Base-by-base conservation (phyloP, 371 early-diverging fungal species). In the Circinella minor region DNA sequence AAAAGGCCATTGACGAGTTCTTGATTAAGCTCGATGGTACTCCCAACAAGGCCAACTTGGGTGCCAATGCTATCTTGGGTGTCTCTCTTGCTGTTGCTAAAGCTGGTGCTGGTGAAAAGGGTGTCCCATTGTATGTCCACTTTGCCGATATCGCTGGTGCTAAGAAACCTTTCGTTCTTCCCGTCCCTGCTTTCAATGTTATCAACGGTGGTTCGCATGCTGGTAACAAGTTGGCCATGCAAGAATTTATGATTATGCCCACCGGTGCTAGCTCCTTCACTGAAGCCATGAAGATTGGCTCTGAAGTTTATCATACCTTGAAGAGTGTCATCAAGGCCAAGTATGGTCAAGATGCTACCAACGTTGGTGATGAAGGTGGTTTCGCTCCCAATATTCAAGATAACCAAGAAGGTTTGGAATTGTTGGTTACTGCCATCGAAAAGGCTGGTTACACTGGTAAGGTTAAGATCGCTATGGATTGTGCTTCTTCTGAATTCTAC, bases 321-420 rank as follows among this genome's bases (percentile, higher is more conserved):
- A 99, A 98, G 90, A 68, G 81, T 20, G 96, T 96, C 72, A 98
- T 99, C 90, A 97, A 97, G 91, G 84, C 89, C 81, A 95, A 98
- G 91, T 99, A 99, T 85, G 98, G 99, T 68, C 95, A 93, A 81
- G 99, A 98, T 81, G 95, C 97, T 75, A 98, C 96, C 86, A 96
- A 96, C 81, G 99, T 99, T 70, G 99, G 99, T 80, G 99, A 99
- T 80, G 99, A 99, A 88, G 99, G 99, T 80, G 99, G 99, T 73
- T 99, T 99, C 83, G 99, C 99, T 57, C 99, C 99, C 79, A 99
- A 99, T 87, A 96, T 99, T 75, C 96, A 96, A 87, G 93, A 96
- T 78, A 94, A 94, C 90, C 89, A 90, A 75, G 99, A 99, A 88
- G 99, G 97, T 77, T 93, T 99, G 62, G 95, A 98, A 67, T 91